Base-by-base conservation (phyloP, 1,284 basidiomycete genomes). In the Puccinia sorghi region DNA sequence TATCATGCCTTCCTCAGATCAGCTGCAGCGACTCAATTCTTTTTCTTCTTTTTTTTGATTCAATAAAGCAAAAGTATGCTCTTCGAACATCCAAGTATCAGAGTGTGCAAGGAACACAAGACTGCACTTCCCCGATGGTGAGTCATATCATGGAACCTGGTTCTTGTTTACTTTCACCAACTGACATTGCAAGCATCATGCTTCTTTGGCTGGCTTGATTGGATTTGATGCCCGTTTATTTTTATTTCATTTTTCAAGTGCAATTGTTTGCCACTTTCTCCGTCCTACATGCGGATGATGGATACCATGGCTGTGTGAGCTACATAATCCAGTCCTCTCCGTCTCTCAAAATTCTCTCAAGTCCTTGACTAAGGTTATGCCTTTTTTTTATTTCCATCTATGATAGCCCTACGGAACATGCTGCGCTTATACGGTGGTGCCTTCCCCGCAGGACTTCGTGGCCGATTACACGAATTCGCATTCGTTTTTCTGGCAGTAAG, bases 401-500 rank as follows among this genome's bases (percentile, higher is more conserved):
- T n/a, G n/a, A n/a, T n/a, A 72, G 71, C 71, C 71, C 22, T 73
- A 73, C 22, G 71, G 71, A 25, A 57, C 25, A n/a, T 73, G 71
- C 39, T 73, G 71, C n/a, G 71, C 71, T 22, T 73, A 43, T n/a
- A 73, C 71, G 32, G 56, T 41, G n/a, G 12, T 73, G 1, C 71
- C 71, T 6, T 59, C 54, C 20, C 71, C 56, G 6, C 3, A 11
- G 27, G 71, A 73, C n/a, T 57, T 73, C 32, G 41, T 59, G 11
- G 54, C 71, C 11, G 71, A 73, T 59, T 73, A 61, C 27, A 73
- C 71, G 32, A 63, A 73, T 37, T 37, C n/a, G 20, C 71, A 73
- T 46, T 22, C 57, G 9, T 73, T 73, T 41, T 73, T 73, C 41
- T 73, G 71, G 71, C 71, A 73, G 71, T 73, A 22, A 73, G 56